Percentiles rank a stretch among this genome's conserved stretches.
These are phyloP conservation scores for Colletotrichum filicis DNA, from an alignment of 2,329 filamentous ascomycete species.

Conservation along the genomic window DNA sequence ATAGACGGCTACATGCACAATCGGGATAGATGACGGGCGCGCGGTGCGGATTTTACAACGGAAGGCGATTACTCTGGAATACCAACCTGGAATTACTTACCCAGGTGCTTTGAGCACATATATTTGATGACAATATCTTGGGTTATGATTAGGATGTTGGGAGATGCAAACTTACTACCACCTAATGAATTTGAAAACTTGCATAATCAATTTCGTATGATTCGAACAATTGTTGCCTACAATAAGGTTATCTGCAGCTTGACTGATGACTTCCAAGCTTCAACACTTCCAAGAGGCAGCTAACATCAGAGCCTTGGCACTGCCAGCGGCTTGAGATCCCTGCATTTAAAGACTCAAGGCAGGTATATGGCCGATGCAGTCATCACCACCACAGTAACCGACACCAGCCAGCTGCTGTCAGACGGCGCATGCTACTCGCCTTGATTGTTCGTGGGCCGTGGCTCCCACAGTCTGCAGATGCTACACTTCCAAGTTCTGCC, in stretches of 20 bases:
- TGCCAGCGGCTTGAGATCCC: neutral
- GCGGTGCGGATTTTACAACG: constrained; percentile 18
- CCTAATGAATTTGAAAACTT: constrained; percentile 17
- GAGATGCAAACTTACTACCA: neutral
- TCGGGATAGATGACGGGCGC: constrained; percentile 29
- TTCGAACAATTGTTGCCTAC: accelerated
- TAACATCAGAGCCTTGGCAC: neutral
- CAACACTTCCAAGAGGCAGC: neutral
- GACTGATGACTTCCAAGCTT: neutral
- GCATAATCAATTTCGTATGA: no score
- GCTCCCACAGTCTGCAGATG: neutral
- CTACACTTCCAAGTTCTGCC: neutral
- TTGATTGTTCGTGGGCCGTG: neutral
- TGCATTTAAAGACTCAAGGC: neutral
- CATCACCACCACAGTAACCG: neutral
- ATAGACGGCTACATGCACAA: constrained; percentile 27
- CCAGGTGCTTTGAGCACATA: constrained; percentile 1
- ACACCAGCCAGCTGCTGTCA: neutral
- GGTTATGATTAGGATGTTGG: neutral
- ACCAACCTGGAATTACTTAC: constrained; percentile 5
- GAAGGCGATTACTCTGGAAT: constrained; percentile 29
- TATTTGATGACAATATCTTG: constrained; percentile 17
- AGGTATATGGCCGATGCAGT: constrained; percentile 24
- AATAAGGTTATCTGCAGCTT: no score
- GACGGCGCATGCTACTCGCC: neutral